Evolutionary conservation across 1,139 yeast genomes (phyloP), one percentile per base, ranked within the genome.

Genomic region (Lodderomyces parapsilosis): DNA sequence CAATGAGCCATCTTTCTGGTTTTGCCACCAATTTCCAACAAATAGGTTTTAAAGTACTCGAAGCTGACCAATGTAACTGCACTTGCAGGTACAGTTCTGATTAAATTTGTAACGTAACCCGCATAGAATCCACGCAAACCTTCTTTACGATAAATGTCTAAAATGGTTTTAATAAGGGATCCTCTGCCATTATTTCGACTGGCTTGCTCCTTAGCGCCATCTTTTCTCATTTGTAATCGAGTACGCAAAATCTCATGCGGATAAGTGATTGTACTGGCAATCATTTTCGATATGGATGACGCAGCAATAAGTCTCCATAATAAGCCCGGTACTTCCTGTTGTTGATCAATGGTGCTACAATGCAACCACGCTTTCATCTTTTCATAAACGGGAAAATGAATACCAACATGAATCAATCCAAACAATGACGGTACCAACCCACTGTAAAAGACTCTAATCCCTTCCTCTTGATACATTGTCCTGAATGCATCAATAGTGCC

Each of bases 161-260:
- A 60, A 15, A 67, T 57, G 14, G 66, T 58, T 9, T 55, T 51
- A 23, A 62, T 42, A 41, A 71, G 50, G 28, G 54, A 52, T 18
- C 39, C 41, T 37, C 52, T 52, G 2, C 45, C 43, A 40, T 47
- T 45, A 17, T n/a, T 24, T 31, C 50, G 49, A 43, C 15, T 44
- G 40, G 3, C 27, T 25, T 18, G 25, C 25, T 38, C n/a, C n/a
- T n/a, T 38, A 2, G 28, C 20, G 9, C 13, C 19, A 22, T 42
- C 44, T 46, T 42, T 49, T 47, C 65, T 72, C 54, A 86, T 79
- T 66, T 93, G 99, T 78, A 90, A 78, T 56, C 98, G 76, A 4
- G 99, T 91, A 54, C 99, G 77, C 40, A 94, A 72, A 35, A 93
- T 93, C 62, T 93, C 99, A 66, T 93, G 99, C 1, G 99, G 99